Conservation (phyloP, 495 filamentous ascomycete species). For the Aspergillus haitiensis region DNA sequence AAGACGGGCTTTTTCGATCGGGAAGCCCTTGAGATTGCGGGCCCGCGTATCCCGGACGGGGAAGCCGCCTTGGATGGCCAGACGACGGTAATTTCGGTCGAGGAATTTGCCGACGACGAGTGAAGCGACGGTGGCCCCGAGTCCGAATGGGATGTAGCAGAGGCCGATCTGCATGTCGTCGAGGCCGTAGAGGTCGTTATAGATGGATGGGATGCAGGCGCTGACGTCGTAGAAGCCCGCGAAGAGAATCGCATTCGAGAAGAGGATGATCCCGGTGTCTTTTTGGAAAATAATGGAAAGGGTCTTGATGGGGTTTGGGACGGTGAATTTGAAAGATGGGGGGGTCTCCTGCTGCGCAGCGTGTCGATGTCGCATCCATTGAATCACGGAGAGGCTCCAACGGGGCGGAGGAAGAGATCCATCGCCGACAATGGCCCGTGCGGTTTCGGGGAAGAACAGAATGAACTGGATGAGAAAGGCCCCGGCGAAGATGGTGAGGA, state of each 20-base stretch:
- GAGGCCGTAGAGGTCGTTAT: conserved; percentile 42
- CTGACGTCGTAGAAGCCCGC: conserved; percentile 40
- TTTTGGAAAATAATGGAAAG: conserved; percentile 63
- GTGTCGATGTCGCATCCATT: neutral
- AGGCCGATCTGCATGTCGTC: conserved; percentile 53
- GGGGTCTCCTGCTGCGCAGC: neutral
- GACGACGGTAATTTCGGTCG: conserved; percentile 48
- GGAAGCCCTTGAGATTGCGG: conserved; percentile 56
- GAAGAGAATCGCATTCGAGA: conserved; percentile 50
- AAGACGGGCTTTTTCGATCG: conserved; percentile 64
- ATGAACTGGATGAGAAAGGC: conserved; percentile 36
- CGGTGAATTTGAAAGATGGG: conserved; percentile 44
- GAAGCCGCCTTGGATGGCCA: conserved; percentile 42
- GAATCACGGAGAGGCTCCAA: conserved; percentile 12
- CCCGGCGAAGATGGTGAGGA: conserved; percentile 60
- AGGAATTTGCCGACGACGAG: conserved; percentile 83
- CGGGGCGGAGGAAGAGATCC: conserved; percentile 25
- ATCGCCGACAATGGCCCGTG: conserved; percentile 49
- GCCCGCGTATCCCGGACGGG: conserved; percentile 51
- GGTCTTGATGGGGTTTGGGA: conserved; percentile 71
- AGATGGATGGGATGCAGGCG: conserved; percentile 47
- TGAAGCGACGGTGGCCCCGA: conserved; percentile 73
- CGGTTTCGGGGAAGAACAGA: conserved; percentile 47
- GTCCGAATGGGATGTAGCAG: conserved; percentile 47
- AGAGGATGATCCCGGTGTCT: conserved; percentile 46